Percentiles rank a stretch among this genome's conserved stretches.
phyloP scores from a whole-genome alignment of 2,329 filamentous ascomycete genomes.

The Septoria linicola region DNA sequence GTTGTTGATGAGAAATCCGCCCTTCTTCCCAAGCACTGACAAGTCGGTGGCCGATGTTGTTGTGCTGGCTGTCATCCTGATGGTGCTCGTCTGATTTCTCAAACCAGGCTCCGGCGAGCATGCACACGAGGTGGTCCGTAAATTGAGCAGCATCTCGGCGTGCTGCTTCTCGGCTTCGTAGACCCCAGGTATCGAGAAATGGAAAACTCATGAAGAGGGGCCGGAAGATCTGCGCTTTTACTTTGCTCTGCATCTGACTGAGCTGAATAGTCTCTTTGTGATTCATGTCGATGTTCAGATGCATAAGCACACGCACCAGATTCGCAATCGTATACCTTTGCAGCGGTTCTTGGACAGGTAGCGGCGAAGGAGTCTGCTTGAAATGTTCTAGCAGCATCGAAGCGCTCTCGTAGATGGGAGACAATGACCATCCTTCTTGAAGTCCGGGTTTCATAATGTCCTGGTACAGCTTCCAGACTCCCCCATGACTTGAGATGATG shows the following conservation, averaged over 20 bases:
- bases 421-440: neutral
- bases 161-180: slow-evolving; percentile 3
- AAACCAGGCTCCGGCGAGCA: neutral
- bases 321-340: slow-evolving; percentile 11
- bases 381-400: neutral
- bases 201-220: slow-evolving; percentile 15
- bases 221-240: slow-evolving; percentile 9
- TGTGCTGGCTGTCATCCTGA: neutral
- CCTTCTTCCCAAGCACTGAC: neutral
- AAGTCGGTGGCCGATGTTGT: neutral
- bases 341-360: neutral
- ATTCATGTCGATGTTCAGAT: slow-evolving; percentile 4
- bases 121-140: slow-evolving; percentile 4
- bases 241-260: slow-evolving; percentile 3
- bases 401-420: slow-evolving; percentile 1
- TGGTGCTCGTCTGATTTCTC: neutral
- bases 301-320: neutral
- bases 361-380: neutral
- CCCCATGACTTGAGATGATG: slow-evolving; percentile 11
- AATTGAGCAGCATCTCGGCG: slow-evolving; percentile 8
- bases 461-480: neutral
- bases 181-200: slow-evolving; percentile 1
- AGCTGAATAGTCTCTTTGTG: slow-evolving; percentile 1
- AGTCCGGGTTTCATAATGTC: slow-evolving; percentile 14
- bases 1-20: slow-evolving; percentile 4